Conservation (phyloP, 352 stramenopile species). For the Achlya hypogyna region DNA sequence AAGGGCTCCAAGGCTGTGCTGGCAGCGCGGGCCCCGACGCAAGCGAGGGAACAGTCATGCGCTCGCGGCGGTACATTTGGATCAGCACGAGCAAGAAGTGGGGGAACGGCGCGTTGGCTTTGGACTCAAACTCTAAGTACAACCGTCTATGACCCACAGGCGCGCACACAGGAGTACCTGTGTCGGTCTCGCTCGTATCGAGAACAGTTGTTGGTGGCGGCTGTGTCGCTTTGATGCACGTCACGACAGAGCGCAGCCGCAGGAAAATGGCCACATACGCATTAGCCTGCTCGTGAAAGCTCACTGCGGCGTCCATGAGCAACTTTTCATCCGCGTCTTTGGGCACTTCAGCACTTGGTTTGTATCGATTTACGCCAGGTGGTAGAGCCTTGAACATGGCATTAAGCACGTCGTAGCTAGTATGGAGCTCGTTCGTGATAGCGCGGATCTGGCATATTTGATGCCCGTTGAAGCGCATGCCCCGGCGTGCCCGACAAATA, state of each 20-base stretch:
- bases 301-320: not conserved
- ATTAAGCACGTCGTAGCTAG: constrained; percentile 45
- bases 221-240: not conserved
- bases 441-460: constrained; percentile 53
- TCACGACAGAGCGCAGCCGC: not conserved
- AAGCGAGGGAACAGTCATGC: constrained; percentile 21
- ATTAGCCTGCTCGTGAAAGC: not conserved
- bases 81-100: constrained; percentile 66
- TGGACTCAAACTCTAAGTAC: constrained; percentile 61
- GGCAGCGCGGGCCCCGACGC: not conserved
- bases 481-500: constrained; percentile 61
- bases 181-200: not conserved
- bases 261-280: not conserved
- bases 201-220: not conserved
- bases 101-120: constrained; percentile 66
- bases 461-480: constrained; percentile 62
- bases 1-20: constrained; percentile 33
- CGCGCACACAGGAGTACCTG: not conserved
- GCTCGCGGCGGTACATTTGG: constrained; percentile 78
- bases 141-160: not conserved
- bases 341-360: not conserved
- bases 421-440: constrained; percentile 40
- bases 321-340: not conserved
- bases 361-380: constrained; percentile 50
- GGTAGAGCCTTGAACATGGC: constrained; percentile 41